Conservation (phyloP, 352 stramenopile genomes). For the Phytophthora crassamura region DNA sequence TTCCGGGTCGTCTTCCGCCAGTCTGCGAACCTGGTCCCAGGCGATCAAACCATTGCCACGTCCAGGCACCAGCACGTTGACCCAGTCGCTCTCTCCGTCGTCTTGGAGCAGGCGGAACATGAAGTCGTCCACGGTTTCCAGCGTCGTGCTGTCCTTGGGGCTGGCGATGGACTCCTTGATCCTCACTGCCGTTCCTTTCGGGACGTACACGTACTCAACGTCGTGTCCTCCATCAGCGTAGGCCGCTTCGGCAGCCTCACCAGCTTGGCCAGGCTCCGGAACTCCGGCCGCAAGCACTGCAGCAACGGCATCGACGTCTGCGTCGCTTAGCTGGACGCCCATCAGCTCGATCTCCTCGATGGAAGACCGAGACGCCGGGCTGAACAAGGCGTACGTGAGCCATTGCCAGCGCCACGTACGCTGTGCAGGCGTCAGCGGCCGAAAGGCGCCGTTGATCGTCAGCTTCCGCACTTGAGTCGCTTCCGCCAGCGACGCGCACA, state of each 20-base stretch:
- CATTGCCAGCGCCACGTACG: constrained; percentile 40
- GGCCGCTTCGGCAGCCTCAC: constrained; percentile 8
- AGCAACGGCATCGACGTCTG: constrained; percentile 27
- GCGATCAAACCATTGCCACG: constrained; percentile 34
- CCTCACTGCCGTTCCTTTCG: constrained; percentile 22
- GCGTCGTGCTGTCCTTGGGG: constrained; percentile 10
- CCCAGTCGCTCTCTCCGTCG: constrained; percentile 26
- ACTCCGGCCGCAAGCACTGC: constrained; percentile 26
- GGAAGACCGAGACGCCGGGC: constrained; percentile 29
- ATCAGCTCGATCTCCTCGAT: constrained; percentile 35
- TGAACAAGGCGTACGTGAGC: constrained; percentile 36
- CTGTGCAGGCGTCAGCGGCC: constrained; percentile 16
- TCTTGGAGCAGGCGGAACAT: constrained; percentile 33
- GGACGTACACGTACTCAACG: constrained; percentile 19
- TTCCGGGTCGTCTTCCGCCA: not conserved
- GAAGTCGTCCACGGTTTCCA: constrained; percentile 30
- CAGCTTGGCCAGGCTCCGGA: constrained; percentile 22
- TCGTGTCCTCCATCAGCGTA: constrained; percentile 5
- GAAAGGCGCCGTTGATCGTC: constrained; percentile 32
- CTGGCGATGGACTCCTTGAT: constrained; percentile 28
- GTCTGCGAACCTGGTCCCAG: constrained; percentile 1
- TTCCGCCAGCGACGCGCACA: constrained; percentile 34
- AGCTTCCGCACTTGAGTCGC: constrained; percentile 21
- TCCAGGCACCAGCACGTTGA: constrained; percentile 45
- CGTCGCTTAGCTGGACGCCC: constrained; percentile 26